A percentile compares a stretch with the other conserved stretches of the same genome.
phyloP scores from a whole-genome alignment of 2,329 filamentous ascomycete species.

The Colletotrichum sansevieriae region DNA sequence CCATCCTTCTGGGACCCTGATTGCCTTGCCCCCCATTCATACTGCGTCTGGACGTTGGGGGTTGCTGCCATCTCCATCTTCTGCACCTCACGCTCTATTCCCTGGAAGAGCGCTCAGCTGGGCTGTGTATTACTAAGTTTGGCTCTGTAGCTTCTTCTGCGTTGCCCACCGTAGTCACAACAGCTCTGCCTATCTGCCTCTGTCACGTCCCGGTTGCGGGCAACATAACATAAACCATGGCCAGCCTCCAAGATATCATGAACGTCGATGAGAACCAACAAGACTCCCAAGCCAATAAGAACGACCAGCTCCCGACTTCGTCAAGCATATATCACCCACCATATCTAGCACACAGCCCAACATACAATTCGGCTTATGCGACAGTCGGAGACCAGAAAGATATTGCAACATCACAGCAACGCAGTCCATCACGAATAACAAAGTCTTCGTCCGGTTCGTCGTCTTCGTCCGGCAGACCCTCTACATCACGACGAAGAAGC shows the following conservation, averaged over 20 bases:
- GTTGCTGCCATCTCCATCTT: constrained; percentile 51
- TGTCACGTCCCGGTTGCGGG: constrained; percentile 55
- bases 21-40: constrained; percentile 41
- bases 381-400: constrained; percentile 52
- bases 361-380: constrained; percentile 55
- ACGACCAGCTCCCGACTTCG: constrained; percentile 54
- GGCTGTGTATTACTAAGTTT: constrained; percentile 64
- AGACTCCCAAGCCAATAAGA: constrained; percentile 60
- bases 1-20: constrained; percentile 38
- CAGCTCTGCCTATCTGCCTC: constrained; percentile 35
- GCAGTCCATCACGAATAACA: constrained; percentile 50
- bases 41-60: constrained; percentile 46
- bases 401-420: constrained; percentile 52
- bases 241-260: constrained; percentile 69
- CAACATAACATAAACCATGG: constrained; percentile 60
- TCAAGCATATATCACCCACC: constrained; percentile 52
- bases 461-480: constrained; percentile 39
- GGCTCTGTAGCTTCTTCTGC: constrained; percentile 48
- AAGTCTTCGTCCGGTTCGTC: constrained; percentile 48
- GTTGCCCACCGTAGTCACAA: constrained; percentile 23
- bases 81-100: constrained; percentile 49
- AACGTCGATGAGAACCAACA: constrained; percentile 65
- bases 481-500: constrained; percentile 54
- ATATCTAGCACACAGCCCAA: constrained; percentile 48
- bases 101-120: constrained; percentile 51